These are phyloP conservation scores for Coniferiporia weirii DNA, from an alignment of 1,284 basidiomycete genomes.

Conservation along the genomic window DNA sequence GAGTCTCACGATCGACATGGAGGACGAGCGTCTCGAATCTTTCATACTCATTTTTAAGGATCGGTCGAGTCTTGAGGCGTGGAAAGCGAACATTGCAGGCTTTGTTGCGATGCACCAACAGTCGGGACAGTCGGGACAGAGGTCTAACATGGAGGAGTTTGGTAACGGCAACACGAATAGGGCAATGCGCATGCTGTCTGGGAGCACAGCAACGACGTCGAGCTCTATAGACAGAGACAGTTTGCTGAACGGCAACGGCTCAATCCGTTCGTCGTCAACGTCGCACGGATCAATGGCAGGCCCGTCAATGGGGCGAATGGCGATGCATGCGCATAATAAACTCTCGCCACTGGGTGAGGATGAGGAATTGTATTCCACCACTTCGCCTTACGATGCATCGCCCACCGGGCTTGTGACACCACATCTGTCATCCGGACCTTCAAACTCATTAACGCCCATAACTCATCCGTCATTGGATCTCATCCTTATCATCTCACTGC, in stretches of 20 bases:
- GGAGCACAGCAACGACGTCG: slow-evolving; percentile 60
- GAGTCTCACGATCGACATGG: slow-evolving; percentile 91
- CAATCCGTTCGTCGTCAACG: slow-evolving; percentile 63
- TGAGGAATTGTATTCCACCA: slow-evolving; percentile 43
- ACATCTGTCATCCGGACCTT: slow-evolving; percentile 67
- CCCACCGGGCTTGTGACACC: slow-evolving; percentile 63
- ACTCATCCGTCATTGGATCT: slow-evolving; percentile 88
- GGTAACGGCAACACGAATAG: slow-evolving; percentile 52
- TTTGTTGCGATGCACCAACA: slow-evolving; percentile 66
- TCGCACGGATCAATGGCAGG: slow-evolving; percentile 51
- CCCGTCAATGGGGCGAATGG: slow-evolving; percentile 12
- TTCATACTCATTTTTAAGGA: slow-evolving; percentile 95
- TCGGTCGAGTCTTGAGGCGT: slow-evolving; percentile 80
- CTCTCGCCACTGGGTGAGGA: slow-evolving; percentile 66
- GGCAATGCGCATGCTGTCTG: slow-evolving; percentile 72
- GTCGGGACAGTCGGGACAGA: slow-evolving; percentile 28
- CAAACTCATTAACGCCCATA: slow-evolving; percentile 73
- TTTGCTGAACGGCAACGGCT: slow-evolving; percentile 51
- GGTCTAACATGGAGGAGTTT: slow-evolving; percentile 65
- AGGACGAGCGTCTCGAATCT: slow-evolving; percentile 86
- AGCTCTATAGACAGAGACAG: slow-evolving; percentile 58
- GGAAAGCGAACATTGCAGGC: slow-evolving; percentile 75
- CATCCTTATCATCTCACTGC: slow-evolving; percentile 86
- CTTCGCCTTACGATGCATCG: slow-evolving; percentile 39
- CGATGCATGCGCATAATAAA: slow-evolving; percentile 40